Evolutionary conservation across 2,329 filamentous ascomycete species (phyloP).

Genomic region (Colletotrichum endophyticum): DNA sequence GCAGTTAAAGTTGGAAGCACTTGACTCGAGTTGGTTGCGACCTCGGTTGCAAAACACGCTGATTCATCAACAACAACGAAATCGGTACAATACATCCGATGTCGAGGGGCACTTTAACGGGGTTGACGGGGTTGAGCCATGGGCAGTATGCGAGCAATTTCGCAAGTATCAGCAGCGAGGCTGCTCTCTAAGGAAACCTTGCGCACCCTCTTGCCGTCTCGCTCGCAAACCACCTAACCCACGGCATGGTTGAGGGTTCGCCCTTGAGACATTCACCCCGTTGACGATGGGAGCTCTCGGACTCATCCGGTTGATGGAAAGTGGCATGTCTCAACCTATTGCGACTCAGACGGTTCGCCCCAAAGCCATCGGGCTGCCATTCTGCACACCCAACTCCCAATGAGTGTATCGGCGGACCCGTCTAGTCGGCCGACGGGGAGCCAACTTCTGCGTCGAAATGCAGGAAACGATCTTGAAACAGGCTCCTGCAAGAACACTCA

Average conservation of each 20-base stretch:
- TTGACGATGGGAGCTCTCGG: neutral
- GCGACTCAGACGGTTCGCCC: neutral
- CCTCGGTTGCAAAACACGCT: neutral
- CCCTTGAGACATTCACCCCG: neutral
- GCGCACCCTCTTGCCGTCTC: neutral
- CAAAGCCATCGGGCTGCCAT: neutral
- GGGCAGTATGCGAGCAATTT: neutral
- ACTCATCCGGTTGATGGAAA: neutral
- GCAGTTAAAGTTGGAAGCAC: neutral
- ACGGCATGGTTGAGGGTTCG: neutral
- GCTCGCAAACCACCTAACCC: neutral
- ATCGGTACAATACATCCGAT: neutral
- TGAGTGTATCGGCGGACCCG: neutral
- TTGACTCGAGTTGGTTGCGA: neutral
- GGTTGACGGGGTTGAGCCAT: neutral
- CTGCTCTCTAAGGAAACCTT: neutral
- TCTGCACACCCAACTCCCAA: neutral
- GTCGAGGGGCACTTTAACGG: neutral
- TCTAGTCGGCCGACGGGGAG: slow-evolving; percentile 3
- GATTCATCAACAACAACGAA: neutral
- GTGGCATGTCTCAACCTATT: neutral
- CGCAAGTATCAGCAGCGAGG: neutral
- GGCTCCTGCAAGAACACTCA: neutral
- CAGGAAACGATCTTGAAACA: slow-evolving; percentile 16
- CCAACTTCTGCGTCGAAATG: neutral